Base-by-base conservation (phyloP, 495 filamentous ascomycete genomes). In the Sporormia fimetaria region DNA sequence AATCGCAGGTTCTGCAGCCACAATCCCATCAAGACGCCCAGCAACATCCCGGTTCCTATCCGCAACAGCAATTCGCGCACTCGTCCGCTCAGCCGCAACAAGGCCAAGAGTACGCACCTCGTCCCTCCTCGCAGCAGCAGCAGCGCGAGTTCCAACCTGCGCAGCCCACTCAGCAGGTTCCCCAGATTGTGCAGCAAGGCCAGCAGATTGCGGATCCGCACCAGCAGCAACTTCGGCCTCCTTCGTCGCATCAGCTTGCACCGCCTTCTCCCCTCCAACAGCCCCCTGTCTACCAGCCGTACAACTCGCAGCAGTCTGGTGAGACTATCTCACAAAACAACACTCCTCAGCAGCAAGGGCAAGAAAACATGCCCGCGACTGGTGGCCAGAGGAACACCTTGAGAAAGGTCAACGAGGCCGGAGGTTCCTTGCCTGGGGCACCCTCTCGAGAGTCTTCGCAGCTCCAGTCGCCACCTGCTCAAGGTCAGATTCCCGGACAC, bases 381-480 rank as follows among this genome's bases (percentile, higher is more conserved):
- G 18, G 25, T 10, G 25, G 38, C 21, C 29, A 31, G 12, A 40
- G 51, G 15, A 54, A 49, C 25, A 49, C 51, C 5, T 29, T 54
- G 37, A 35, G 51, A 15, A 54, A 54, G 45, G 51, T 44, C 40
- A 48, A 54, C 20, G 44, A 44, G 20, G 16, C 36, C 11, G 44
- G 41, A 18, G 26, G 40, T 18, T 33, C 33, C 34, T 32, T 36
- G 12, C 36, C 45, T 26, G 45, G 51, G 15, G 40, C 40, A 12
- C 51, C 45, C 6, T 49, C 51, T 15, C 40, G 51, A n/a, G 51
- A 54, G 45, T 33, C 39, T n/a, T 54, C 51, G 10, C 40, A 41
- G 32, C 32, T 54, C 25, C 51, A 54, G 20, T 45, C 38, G 36
- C 51, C 51, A 27, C 38, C 33, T 37, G 33, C 26, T 23, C 51